Evolutionary conservation across 768 basidiomycete genomes (phyloP), one percentile per base, ranked within the genome.

Genomic region (Hygrophorus pudorinus): DNA sequence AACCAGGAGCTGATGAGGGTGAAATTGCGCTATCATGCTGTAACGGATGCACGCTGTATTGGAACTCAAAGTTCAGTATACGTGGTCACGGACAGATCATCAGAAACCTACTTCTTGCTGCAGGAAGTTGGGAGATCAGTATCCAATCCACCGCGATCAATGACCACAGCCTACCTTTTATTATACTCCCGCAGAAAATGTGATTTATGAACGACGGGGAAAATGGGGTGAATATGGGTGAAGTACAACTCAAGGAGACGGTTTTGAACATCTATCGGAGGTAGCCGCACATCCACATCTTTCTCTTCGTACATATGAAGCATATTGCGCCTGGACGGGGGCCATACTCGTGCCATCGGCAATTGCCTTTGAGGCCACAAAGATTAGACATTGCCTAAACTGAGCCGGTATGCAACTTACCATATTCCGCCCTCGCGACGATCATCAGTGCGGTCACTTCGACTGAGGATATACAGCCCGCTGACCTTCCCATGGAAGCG

Each of bases 401-500:
- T 33, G 38, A 12, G 40, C 28, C 20, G 20, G 50, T 48, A 44
- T 9, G 39, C 50, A 54, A 47, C 65, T 48, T 45, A 81, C 81
- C 81, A 83, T 52, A 81, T 68, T 13, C 81, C 80, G 12, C 81
- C 81, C 46, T 79, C 73, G 51, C 75, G 75, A 43, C 81, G 76
- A 46, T 76, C 72, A 51, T 86, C 82, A 28, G 75, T 74, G 18
- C 84, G 75, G 49, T 75, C 72, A 44, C 71, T 79, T 43, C 73
- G 68, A 13, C 75, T 76, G n/a, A 90, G 68, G 27, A 90, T 65
- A 49, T 86, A 80, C 20, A 91, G 65, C 6, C 88, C 88, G 51
- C 82, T 82, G 2, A 76, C 68, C 61, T 78, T 72, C 11, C 88
- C 85, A 47, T 92, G 91, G 56, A 81, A 93, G 45, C 90, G 81